Conservation (phyloP, 805 yeast species). For the Candida palmyrensis region DNA sequence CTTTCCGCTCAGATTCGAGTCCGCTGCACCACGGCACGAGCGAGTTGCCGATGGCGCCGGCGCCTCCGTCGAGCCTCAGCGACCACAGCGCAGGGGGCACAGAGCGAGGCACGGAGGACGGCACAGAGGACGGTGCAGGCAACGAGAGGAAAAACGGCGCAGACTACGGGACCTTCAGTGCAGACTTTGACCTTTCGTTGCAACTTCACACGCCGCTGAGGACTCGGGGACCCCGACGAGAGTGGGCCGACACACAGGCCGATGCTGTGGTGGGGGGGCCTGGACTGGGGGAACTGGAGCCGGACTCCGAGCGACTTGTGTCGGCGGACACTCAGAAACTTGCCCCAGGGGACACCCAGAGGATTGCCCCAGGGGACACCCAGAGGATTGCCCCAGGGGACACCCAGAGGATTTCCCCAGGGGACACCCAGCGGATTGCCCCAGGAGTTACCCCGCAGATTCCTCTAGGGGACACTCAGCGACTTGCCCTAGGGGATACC, state of each 20-base stretch:
- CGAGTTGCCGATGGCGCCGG: not conserved
- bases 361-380: constrained; percentile 1
- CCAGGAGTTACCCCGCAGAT: not conserved
- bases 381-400: constrained; percentile 5
- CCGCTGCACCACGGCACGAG: not conserved
- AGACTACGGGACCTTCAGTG: too few relatives aligned
- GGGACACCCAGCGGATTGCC: not conserved
- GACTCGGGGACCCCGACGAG: not conserved
- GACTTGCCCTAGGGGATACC: not conserved
- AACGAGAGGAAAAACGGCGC: too few relatives aligned
- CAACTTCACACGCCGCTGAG: not conserved
- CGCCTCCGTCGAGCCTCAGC: not conserved
- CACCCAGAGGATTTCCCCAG: constrained; percentile 10
- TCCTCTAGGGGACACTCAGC: not conserved
- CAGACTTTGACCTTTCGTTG: not conserved
- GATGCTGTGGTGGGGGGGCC: not conserved
- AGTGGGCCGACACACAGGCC: constrained; percentile 5
- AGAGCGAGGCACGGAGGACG: not conserved
- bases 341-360: constrained; percentile 5
- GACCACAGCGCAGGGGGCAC: not conserved
- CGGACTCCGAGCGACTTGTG: too few relatives aligned
- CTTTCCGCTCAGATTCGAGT: constrained; percentile 4
- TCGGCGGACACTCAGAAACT: too few relatives aligned
- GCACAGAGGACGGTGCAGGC: not conserved
- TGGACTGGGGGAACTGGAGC: not conserved